These are phyloP conservation scores for Hypericum perforatum DNA, from an alignment of 345 rosid genomes.

Conservation along the genomic window DNA sequence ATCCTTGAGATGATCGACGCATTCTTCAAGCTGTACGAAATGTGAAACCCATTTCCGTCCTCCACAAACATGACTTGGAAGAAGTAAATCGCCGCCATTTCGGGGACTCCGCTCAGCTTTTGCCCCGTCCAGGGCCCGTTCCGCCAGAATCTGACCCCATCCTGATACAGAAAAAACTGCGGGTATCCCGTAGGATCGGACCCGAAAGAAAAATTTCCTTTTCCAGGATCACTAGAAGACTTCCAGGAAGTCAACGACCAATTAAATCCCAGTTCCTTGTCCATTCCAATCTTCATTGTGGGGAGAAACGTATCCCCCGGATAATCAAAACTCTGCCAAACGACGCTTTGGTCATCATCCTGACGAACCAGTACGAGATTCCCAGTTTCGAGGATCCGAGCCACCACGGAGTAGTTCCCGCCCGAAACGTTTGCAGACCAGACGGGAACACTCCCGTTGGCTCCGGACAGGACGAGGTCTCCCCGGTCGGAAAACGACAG, in stretches of 20 bases:
- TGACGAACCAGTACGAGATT: conserved; percentile 6
- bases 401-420: neutral
- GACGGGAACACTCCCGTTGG: neutral
- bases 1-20: neutral
- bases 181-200: conserved; percentile 15
- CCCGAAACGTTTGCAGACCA: conserved; percentile 9
- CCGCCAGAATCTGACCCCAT: conserved; percentile 29
- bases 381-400: conserved; percentile 6
- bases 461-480: neutral
- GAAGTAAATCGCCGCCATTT: neutral
- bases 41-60: conserved; percentile 5
- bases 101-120: conserved; percentile 4
- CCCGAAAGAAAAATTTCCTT: neutral
- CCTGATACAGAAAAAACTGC: conserved; percentile 38
- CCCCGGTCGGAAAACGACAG: neutral
- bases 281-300: neutral
- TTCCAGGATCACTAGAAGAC: conserved; percentile 12
- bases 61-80: neutral
- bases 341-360: neutral
- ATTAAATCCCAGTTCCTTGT: conserved; percentile 16
- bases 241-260: conserved; percentile 13
- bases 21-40: neutral
- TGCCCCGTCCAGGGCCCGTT: neutral
- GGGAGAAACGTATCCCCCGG: conserved; percentile 2
- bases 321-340: conserved; percentile 16